phyloP scores from a whole-genome alignment of 139 green algal genomes.

The Volvox africanus region DNA sequence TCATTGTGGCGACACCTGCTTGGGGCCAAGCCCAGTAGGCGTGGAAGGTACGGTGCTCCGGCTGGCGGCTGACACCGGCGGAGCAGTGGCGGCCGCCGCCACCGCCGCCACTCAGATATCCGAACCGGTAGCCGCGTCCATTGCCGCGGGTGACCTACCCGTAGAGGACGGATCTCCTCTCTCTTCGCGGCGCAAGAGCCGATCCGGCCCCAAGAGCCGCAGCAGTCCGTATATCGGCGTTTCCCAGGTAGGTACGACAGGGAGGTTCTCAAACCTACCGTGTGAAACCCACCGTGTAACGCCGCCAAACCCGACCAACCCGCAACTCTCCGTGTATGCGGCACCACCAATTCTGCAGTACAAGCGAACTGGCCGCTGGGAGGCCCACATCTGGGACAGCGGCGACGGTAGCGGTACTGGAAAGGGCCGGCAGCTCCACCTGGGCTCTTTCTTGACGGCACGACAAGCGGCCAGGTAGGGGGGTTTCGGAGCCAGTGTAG shows the following conservation, averaged over 20 bases:
- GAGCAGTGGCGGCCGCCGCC: not conserved
- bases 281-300: too few relatives aligned
- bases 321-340: not conserved
- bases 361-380: slow-evolving; percentile 58
- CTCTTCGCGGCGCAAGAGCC: not conserved
- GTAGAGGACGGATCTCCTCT: too few relatives aligned
- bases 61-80: not conserved
- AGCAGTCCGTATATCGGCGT: slow-evolving; percentile 56
- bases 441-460: slow-evolving; percentile 56
- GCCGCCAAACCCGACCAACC: too few relatives aligned
- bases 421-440: slow-evolving; percentile 62
- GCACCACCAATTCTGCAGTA: slow-evolving; percentile 39
- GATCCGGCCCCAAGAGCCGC: slow-evolving; percentile 56
- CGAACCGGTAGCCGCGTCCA: not conserved
- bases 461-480: slow-evolving; percentile 20
- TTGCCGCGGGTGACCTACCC: too few relatives aligned
- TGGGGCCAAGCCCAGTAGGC: too few relatives aligned
- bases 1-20: too few relatives aligned
- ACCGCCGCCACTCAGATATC: too few relatives aligned
- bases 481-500: too few relatives aligned
- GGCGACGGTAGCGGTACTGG: slow-evolving; percentile 11
- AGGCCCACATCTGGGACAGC: slow-evolving; percentile 50
- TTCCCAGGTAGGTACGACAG: slow-evolving; percentile 38
- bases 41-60: not conserved
- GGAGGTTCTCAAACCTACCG: not conserved